Percentiles rank a stretch among this genome's conserved stretches.
phyloP scores from a whole-genome alignment of 371 early-diverging fungal species.

The Apophysomyces ossiformis region DNA sequence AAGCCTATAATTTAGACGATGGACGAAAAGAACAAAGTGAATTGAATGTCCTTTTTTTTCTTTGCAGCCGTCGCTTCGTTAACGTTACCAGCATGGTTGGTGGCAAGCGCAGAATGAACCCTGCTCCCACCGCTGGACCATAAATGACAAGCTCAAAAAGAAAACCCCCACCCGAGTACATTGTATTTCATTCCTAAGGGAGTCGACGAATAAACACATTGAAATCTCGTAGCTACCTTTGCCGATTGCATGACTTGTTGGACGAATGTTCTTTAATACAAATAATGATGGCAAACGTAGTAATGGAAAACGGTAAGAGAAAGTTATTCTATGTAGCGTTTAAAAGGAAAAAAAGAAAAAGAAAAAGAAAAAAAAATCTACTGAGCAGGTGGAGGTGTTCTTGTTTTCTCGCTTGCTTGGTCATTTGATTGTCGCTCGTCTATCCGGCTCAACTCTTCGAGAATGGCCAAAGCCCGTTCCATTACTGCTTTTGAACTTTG shows the following conservation, averaged over 20 bases:
- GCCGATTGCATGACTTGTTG: too few species aligned
- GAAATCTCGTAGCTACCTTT: too few species aligned
- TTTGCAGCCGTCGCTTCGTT: conserved; percentile 87
- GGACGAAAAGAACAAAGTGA: background rate
- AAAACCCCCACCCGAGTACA: background rate
- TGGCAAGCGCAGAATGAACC: conserved; percentile 92
- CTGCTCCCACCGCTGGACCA: conserved; percentile 65
- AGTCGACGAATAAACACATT: too few species aligned
- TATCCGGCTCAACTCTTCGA: background rate
- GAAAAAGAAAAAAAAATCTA: background rate
- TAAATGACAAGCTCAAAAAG: conserved; percentile 22
- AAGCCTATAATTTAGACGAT: background rate
- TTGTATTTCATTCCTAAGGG: too few species aligned
- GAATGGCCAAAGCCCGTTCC: background rate
- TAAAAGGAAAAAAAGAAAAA: background rate
- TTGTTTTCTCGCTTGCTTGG: background rate
- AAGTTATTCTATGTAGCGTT: background rate
- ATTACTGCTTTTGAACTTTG: conserved; percentile 3
- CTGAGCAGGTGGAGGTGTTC: conserved; percentile 6
- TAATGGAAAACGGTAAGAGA: background rate
- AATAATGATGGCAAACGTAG: background rate
- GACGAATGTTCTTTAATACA: too few species aligned
- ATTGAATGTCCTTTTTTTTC: background rate
- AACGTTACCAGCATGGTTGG: conserved; percentile 86
- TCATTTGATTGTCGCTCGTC: background rate